Conservation (phyloP, 306 rosid species). For the Gynostemma pentaphyllum region DNA sequence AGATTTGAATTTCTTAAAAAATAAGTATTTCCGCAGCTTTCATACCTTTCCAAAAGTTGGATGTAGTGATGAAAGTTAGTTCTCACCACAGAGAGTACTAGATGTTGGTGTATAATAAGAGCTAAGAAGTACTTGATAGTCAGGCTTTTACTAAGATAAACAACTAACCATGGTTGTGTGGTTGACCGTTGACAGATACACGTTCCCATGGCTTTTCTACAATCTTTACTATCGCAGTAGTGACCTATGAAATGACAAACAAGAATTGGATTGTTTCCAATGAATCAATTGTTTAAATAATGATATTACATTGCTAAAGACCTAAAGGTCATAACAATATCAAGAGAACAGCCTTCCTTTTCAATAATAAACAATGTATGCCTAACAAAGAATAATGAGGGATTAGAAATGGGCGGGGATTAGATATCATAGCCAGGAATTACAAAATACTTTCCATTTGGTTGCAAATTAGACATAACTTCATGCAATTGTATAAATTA, state of each 20-base stretch:
- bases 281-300: not conserved
- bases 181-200: constrained; percentile 49
- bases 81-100: not conserved
- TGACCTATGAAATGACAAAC: constrained; percentile 39
- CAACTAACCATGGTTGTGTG: constrained; percentile 78
- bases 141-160: constrained; percentile 4
- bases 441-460: not conserved
- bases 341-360: not conserved
- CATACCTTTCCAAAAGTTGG: not conserved
- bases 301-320: not conserved
- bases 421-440: too few species aligned
- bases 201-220: constrained; percentile 98
- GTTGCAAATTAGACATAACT: not conserved
- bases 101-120: not conserved
- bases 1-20: not conserved
- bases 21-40: not conserved
- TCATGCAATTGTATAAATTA: not conserved
- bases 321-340: not conserved
- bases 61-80: not conserved
- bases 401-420: too few species aligned
- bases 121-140: not conserved
- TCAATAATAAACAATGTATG: not conserved
- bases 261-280: not conserved
- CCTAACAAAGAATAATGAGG: not conserved
- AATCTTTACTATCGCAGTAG: constrained; percentile 62